Evolutionary conservation across 192 early-diverging fungal genomes (phyloP), one percentile per base, ranked within the genome.

Genomic region (Podila horticola): DNA sequence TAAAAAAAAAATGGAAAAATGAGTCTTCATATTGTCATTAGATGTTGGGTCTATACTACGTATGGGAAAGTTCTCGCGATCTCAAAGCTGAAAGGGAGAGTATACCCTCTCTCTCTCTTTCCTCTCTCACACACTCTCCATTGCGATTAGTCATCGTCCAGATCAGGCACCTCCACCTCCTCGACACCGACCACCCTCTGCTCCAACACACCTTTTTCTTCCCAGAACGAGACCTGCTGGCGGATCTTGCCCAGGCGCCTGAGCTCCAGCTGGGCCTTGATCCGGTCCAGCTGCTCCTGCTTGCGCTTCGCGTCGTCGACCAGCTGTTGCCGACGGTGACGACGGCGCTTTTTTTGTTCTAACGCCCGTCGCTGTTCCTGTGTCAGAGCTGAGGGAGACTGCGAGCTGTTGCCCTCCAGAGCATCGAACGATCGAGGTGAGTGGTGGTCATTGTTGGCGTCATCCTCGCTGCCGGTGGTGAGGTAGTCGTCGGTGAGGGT

Each of bases 241-340:
- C 71, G 62, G 34, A 81, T 73, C 62, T 73, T 73, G 57, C 76
- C 75, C 24, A 79, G 51, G 0, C 58, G 19, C 28, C n/a, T 66
- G 2, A 68, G 52, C 24, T 73, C 31, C 12, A 81, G 45, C 15
- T 72, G 70, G 13, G 60, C 76, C 38, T 64, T 72, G 71, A 81
- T 72, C 36, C 58, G 52, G 22, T 72, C 76, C 34, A 81, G 22
- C 33, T 79, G 75, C 30, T 79, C 75, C 38, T 79, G 70, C 20
- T 79, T 79, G 10, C 76, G 69, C 58, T 79, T 55, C 0, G 70
- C 69, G n/a, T 79, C 76, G 22, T 79, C 76, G 30, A 79, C 76
- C 15, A 67, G 50, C 28, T 62, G 36, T 48, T 65, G 70, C 2
- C 67, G 62, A 19, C 50, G 70, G 24, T 64, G 62, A 0, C 57